Conservation (phyloP, 2,329 filamentous ascomycete species). For the Ophioceras dolichostomum region DNA sequence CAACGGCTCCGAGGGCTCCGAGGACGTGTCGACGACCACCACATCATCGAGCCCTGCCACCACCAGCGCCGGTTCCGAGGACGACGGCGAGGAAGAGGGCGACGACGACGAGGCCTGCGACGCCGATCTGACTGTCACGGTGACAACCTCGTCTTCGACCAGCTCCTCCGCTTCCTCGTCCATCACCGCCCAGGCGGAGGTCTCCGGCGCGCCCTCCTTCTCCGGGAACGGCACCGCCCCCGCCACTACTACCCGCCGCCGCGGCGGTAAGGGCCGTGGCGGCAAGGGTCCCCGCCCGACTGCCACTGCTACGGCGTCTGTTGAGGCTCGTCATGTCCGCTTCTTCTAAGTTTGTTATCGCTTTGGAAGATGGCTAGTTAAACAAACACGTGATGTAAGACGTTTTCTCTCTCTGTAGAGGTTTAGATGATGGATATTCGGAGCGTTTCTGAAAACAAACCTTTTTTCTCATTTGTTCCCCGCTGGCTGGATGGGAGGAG, state of each 20-base stretch:
- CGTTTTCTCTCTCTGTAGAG: too few species aligned
- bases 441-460: too few species aligned
- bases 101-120: not conserved
- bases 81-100: not conserved
- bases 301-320: too few species aligned
- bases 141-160: not conserved
- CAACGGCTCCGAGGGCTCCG: not conserved
- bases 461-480: too few species aligned
- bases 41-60: not conserved
- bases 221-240: not conserved
- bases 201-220: not conserved
- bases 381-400: too few species aligned
- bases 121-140: not conserved
- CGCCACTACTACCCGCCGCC: not conserved
- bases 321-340: too few species aligned
- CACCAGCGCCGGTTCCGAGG: not conserved
- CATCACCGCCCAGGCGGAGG: too few species aligned
- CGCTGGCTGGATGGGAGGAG: too few species aligned
- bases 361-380: too few species aligned
- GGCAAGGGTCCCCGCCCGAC: not conserved
- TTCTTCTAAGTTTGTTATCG: too few species aligned
- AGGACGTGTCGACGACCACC: not conserved
- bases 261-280: not conserved
- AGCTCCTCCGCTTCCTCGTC: not conserved
- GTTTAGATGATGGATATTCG: too few species aligned